Conservation (phyloP, 371 early-diverging fungal genomes). For the Mortierella sp. region DNA sequence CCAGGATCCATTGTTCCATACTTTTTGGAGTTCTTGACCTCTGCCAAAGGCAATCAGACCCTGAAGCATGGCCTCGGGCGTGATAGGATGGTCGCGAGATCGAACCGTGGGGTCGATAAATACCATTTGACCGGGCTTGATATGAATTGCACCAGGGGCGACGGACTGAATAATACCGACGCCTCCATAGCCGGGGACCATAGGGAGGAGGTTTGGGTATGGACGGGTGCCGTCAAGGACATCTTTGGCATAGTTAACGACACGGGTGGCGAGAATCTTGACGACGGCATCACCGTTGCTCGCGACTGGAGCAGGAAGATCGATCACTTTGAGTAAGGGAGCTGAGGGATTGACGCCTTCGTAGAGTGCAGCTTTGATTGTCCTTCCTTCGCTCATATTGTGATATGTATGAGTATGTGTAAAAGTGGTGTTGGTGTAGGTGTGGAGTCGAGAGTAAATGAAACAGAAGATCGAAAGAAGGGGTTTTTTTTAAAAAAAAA, state of each 20-base stretch:
- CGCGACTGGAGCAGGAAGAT: slow-evolving; percentile 25
- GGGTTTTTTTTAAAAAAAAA: neutral
- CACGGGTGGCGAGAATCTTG: slow-evolving; percentile 32
- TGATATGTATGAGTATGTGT: neutral
- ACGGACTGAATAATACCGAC: slow-evolving; percentile 30
- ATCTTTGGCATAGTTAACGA: slow-evolving; percentile 23
- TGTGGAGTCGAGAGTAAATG: neutral
- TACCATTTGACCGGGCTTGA: slow-evolving; percentile 34
- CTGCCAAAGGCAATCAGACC: slow-evolving; percentile 23
- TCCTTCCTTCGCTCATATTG: slow-evolving; percentile 2
- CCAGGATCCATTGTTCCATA: slow-evolving; percentile 32
- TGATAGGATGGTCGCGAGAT: slow-evolving; percentile 37
- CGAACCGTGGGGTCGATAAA: slow-evolving; percentile 35
- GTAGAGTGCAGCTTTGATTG: slow-evolving; percentile 21
- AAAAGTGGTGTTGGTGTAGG: neutral
- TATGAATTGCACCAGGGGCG: slow-evolving; percentile 15
- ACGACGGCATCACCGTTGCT: slow-evolving; percentile 31
- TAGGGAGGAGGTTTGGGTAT: slow-evolving; percentile 29
- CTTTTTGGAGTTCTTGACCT: slow-evolving; percentile 12
- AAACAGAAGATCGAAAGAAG: neutral
- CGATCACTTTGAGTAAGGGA: slow-evolving; percentile 9
- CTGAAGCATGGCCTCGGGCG: slow-evolving; percentile 26
- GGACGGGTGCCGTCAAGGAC: slow-evolving; percentile 19
- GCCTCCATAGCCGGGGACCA: slow-evolving; percentile 35
- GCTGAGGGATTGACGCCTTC: slow-evolving; percentile 12